These are phyloP conservation scores for Caloboletus firmus DNA, from an alignment of 1,284 basidiomycete genomes.

Conservation along the genomic window DNA sequence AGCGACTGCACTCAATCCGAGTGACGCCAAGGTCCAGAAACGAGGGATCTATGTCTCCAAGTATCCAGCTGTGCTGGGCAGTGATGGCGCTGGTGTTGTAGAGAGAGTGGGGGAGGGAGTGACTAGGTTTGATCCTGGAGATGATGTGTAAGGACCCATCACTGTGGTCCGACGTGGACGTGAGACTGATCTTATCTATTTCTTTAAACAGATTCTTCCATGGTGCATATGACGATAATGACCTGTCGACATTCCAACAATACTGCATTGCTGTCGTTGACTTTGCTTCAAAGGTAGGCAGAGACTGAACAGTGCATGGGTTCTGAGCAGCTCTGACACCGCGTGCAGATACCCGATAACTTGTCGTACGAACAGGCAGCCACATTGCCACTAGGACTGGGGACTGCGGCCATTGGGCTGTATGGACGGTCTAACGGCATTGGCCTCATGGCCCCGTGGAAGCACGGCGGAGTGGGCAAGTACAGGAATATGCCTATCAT, in stretches of 20 bases:
- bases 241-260: conserved; percentile 50
- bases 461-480: conserved; percentile 35
- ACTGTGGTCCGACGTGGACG: conserved; percentile 2
- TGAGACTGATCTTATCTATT: conserved; percentile 23
- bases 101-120: conserved; percentile 54
- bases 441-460: conserved; percentile 35
- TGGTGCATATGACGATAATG: conserved; percentile 38
- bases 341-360: conserved; percentile 34
- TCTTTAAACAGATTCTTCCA: conserved; percentile 41
- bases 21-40: conserved; percentile 41
- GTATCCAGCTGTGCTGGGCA: conserved; percentile 51
- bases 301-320: not conserved
- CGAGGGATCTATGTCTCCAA: conserved; percentile 34
- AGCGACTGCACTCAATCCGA: conserved; percentile 44
- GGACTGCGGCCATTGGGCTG: conserved; percentile 34
- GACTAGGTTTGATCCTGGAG: conserved; percentile 50
- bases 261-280: conserved; percentile 44
- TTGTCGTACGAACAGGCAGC: conserved; percentile 36
- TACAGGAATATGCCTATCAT: conserved; percentile 43
- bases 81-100: conserved; percentile 59
- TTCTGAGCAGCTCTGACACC: conserved; percentile 7
- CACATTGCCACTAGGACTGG: conserved; percentile 31
- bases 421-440: conserved; percentile 36
- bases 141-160: conserved; percentile 49
- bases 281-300: conserved; percentile 43